phyloP scores from a whole-genome alignment of 495 filamentous ascomycete genomes.

The Xylaria sp. region DNA sequence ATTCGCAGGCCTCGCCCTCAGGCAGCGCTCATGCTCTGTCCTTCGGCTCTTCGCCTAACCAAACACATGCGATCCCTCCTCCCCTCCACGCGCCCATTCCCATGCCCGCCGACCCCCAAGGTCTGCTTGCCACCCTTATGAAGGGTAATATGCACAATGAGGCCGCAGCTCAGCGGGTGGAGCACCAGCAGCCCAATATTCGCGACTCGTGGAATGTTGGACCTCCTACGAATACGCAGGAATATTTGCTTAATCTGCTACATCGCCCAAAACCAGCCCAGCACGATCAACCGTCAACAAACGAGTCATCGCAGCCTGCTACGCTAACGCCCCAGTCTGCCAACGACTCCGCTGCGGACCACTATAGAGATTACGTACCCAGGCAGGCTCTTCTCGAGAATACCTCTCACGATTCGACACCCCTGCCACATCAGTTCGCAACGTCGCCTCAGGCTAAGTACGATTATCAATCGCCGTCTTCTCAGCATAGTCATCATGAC shows the following conservation, averaged over 20 bases:
- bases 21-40: slow-evolving; percentile 29
- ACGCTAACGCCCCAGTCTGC: slow-evolving; percentile 48
- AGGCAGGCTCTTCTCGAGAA: slow-evolving; percentile 30
- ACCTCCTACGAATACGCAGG: slow-evolving; percentile 56
- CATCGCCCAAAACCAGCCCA: slow-evolving; percentile 62
- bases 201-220: slow-evolving; percentile 47
- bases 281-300: slow-evolving; percentile 46
- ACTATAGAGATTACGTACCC: slow-evolving; percentile 33
- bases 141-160: slow-evolving; percentile 53
- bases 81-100: slow-evolving; percentile 57
- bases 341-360: slow-evolving; percentile 38
- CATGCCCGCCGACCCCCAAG: slow-evolving; percentile 53
- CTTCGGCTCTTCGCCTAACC: slow-evolving; percentile 28
- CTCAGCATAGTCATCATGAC: slow-evolving; percentile 47
- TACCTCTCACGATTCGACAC: slow-evolving; percentile 33
- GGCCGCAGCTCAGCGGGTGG: slow-evolving; percentile 33
- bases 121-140: slow-evolving; percentile 62
- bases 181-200: slow-evolving; percentile 40
- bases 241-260: slow-evolving; percentile 60
- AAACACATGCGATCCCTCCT: slow-evolving; percentile 35
- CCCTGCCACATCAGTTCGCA: slow-evolving; percentile 27
- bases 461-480: slow-evolving; percentile 47
- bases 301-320: slow-evolving; percentile 50
- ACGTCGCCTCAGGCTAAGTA: slow-evolving; percentile 47
- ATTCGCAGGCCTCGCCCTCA: slow-evolving; percentile 33